Evolutionary conservation across 164 flowering plant species (phyloP), one percentile per base, ranked within the genome.

Genomic region (Macadamia integrifolia): DNA sequence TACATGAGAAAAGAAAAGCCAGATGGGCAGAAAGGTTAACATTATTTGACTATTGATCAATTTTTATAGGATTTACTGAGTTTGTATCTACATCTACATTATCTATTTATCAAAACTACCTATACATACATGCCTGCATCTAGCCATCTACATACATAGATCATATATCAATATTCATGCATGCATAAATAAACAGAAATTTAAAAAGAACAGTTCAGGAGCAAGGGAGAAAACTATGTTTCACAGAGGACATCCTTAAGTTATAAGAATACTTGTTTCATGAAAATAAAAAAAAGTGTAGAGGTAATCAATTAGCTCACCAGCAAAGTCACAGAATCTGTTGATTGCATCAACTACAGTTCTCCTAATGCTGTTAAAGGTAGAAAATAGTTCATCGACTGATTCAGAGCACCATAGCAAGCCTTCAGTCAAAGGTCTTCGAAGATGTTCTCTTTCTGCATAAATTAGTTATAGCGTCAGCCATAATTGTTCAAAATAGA

Each of bases 271-370:
- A 2, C 6, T 29, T 56, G 32, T 15, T 62, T 62, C 50, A 62
- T 43, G 48, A 64, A 29, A 46, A 46, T 0, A 46, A 46, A 46
- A 40, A 23, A 64, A 69, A 28, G 15, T 3, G 56, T 29, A 28
- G 42, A 63, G 14, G 35, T 0, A 42, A 29, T 65, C 40, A 9
- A 64, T 50, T 66, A 58, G 63, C 89, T 79, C 68, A 92, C 97
- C 97, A 50, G 76, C 75, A 66, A 89, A 81, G 60, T 87, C 87
- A 71, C 88, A 77, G 29, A 85, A 74, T 73, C 68, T 83, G 61
- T 70, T 72, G 71, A 78, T 80, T 42, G 85, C 81, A 76, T 75
- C 72, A 58, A 68, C 61, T 29, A 83, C 49, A 60, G 74, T 65
- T 61, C 82, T 80, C 77, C 77, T 82, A 60, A 89, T 78, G 71